Evolutionary conservation across 2,329 filamentous ascomycete species (phyloP).

Genomic region (Orbilia javanica): DNA sequence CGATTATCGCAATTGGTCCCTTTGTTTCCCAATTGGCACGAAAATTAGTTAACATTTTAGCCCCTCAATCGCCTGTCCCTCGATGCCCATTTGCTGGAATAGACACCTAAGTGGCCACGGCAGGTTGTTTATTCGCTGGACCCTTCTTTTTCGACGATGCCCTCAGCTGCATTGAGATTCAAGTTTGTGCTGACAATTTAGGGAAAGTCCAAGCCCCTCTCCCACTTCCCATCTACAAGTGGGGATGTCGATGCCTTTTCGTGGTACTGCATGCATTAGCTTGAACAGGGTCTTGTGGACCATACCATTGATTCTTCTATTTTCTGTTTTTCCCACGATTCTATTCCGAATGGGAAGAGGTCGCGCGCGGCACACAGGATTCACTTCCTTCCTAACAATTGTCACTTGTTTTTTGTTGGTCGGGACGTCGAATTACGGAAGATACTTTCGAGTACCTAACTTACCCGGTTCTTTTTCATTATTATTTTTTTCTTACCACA

Average conservation of each 20-base stretch:
- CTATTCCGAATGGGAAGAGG: background rate
- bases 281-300: constrained; percentile 22
- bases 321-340: constrained; percentile 15
- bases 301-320: background rate
- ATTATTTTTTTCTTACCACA: constrained; percentile 5
- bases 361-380: background rate
- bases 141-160: background rate
- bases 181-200: constrained; percentile 2
- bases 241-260: constrained; percentile 17
- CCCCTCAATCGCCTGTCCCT: background rate
- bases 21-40: background rate
- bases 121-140: background rate
- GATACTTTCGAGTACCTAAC: background rate
- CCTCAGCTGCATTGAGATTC: constrained; percentile 13
- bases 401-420: background rate
- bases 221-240: background rate
- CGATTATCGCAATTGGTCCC: background rate
- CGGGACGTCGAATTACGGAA: background rate
- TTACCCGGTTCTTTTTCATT: background rate
- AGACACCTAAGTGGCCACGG: background rate
- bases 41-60: background rate
- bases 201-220: constrained; percentile 36
- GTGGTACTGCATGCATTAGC: constrained; percentile 18
- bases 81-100: background rate
- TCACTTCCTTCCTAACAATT: background rate